Evolutionary conservation across 208 protist species (phyloP).

Genomic region (Hexamita inflata): DNA sequence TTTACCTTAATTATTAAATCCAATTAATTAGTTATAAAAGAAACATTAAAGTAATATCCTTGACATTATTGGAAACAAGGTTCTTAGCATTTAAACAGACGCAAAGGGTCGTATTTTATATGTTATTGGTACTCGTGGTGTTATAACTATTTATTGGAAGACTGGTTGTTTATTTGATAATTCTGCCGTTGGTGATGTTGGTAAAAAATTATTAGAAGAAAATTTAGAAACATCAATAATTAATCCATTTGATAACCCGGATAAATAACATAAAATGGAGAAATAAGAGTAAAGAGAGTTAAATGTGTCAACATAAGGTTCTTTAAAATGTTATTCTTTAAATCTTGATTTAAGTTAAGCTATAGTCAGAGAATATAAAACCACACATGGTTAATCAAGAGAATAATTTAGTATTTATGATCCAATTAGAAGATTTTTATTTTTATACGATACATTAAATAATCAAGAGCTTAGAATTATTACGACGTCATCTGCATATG

Average conservation of each 20-base stretch:
- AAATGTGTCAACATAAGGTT: background rate
- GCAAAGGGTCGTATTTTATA: constrained; percentile 2
- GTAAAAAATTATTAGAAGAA: background rate
- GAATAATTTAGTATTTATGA: too few relatives aligned
- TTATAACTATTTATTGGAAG: constrained; percentile 20
- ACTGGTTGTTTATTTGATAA: constrained; percentile 17
- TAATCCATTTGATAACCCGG: background rate
- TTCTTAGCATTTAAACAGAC: constrained; percentile 2
- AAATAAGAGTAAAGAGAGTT: background rate
- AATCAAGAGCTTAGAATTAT: too few relatives aligned
- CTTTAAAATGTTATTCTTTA: background rate
- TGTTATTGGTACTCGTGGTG: constrained; percentile 18
- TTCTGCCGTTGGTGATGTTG: background rate
- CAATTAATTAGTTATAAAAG: too few relatives aligned
- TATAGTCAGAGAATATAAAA: background rate
- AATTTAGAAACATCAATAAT: background rate
- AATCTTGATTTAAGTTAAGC: background rate
- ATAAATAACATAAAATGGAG: background rate
- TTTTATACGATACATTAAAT: too few relatives aligned
- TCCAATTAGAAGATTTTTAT: too few relatives aligned
- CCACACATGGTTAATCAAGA: background rate
- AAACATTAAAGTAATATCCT: too few relatives aligned
- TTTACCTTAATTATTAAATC: too few relatives aligned
- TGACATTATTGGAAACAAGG: background rate
- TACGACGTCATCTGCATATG: too few relatives aligned